Evolutionary conservation across 2,329 filamentous ascomycete genomes (phyloP), one percentile per base, ranked within the genome.

Genomic region (Penicillium sp.): DNA sequence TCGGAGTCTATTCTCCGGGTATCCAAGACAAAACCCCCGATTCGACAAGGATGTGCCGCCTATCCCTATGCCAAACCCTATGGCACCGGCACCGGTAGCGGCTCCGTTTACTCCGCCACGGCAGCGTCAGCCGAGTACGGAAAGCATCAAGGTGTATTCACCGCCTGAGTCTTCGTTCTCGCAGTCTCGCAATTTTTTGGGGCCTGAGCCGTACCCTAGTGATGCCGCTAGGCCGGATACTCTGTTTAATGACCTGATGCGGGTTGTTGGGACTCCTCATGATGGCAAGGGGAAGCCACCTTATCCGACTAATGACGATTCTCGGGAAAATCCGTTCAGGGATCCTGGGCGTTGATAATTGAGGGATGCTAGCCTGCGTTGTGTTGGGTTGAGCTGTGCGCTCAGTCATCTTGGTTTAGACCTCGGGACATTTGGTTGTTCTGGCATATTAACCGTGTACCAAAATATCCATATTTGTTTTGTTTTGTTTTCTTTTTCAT

Each of bases 101-200:
- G 54, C 60, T 37, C 71, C 62, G 2, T 54, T 67, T 31, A 66
- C 64, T 35, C 69, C 50, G 1, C 64, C 56, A 31, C 55, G 41
- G 23, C 68, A 59, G n/a, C 71, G 68, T 19, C 63, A 70, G 57
- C 71, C 66, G 31, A 78, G 74, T 38, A 78, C 71, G 13, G 78
- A 80, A 61, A 80, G 74, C 60, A 81, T 81, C 60, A 75, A 72
- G 51, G 73, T 81, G 5, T 80, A 79, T 60, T 78, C 77, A 17
- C 79, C 79, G 1, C 74, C 72, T 5, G 71, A 71, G 9, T 67
- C 69, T 35, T 68, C 68, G 40, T 68, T 74, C 54, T 58, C 66
- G 10, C 56, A 65, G 53, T 61, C 58, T 52, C 67, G 61, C 8
- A 62, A 67, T 10, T 64, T 69, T 17, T 46, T 69, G 13, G 68